Percentiles rank a stretch among this genome's conserved stretches.
phyloP scores from a whole-genome alignment of 192 early-diverging fungal genomes.

The Endogone sp. region DNA sequence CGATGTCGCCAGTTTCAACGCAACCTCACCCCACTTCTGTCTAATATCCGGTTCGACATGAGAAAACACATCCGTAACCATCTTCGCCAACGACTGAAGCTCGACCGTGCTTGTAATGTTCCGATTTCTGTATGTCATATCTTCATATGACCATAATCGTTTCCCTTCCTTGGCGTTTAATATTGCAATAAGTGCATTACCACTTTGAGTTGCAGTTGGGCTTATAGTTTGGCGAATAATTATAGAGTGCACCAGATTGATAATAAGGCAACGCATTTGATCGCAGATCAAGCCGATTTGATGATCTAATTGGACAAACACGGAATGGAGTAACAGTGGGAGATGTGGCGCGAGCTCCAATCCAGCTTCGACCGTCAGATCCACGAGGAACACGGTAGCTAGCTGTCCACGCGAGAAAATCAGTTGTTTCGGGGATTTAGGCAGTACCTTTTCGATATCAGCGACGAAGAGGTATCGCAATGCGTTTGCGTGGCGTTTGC shows the following conservation, averaged over 20 bases:
- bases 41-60: slow-evolving; percentile 42
- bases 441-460: slow-evolving; percentile 64
- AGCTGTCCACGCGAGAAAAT: slow-evolving; percentile 74
- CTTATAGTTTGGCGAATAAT: slow-evolving; percentile 59
- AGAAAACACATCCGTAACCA: slow-evolving; percentile 44
- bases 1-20: slow-evolving; percentile 76
- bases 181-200: slow-evolving; percentile 37
- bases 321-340: slow-evolving; percentile 66
- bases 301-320: slow-evolving; percentile 83
- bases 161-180: slow-evolving; percentile 67
- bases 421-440: slow-evolving; percentile 54
- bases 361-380: slow-evolving; percentile 73
- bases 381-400: slow-evolving; percentile 73
- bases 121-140: slow-evolving; percentile 55
- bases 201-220: slow-evolving; percentile 40
- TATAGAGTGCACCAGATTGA: slow-evolving; percentile 74
- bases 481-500: slow-evolving; percentile 22
- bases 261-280: slow-evolving; percentile 64
- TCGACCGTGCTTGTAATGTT: slow-evolving; percentile 40
- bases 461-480: slow-evolving; percentile 49
- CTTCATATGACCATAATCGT: slow-evolving; percentile 77
- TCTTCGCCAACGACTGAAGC: slow-evolving; percentile 43
- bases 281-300: slow-evolving; percentile 73
- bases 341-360: slow-evolving; percentile 58
- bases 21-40: slow-evolving; percentile 75